Evolutionary conservation across 805 yeast species (phyloP).

Genomic region (Saccharomycopsis babjevae): DNA sequence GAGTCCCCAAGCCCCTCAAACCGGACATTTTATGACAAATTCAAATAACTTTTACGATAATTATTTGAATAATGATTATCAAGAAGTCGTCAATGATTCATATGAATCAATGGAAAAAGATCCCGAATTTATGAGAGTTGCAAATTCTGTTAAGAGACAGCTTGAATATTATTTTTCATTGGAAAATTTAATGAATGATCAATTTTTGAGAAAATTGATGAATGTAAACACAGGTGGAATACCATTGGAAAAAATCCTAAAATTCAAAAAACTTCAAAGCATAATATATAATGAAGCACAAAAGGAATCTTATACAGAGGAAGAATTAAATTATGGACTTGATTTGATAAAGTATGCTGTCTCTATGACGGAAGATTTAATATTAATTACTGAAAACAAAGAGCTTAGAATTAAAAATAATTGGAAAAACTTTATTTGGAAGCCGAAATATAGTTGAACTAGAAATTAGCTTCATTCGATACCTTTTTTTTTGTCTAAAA

Average conservation of each 20-base stretch:
- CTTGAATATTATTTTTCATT: conserved; percentile 84
- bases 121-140: not conserved
- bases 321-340: conserved; percentile 31
- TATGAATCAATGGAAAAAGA: not conserved
- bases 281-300: conserved; percentile 37
- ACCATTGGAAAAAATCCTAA: conserved; percentile 48
- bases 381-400: conserved; percentile 34
- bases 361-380: conserved; percentile 29
- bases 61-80: not conserved
- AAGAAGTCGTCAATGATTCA: not conserved
- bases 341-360: conserved; percentile 32
- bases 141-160: conserved; percentile 38
- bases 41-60: not conserved
- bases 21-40: not conserved
- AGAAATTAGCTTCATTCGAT: not conserved
- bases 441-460: not conserved
- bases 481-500: not conserved
- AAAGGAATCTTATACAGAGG: conserved; percentile 39
- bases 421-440: conserved; percentile 31
- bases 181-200: conserved; percentile 80
- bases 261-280: conserved; percentile 66
- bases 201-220: conserved; percentile 75
- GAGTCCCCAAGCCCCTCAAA: not conserved
- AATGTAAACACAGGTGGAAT: conserved; percentile 59
- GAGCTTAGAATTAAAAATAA: conserved; percentile 51